These are phyloP conservation scores for Voacanga thouarsii DNA, from an alignment of 257 asterid genomes.

Conservation along the genomic window DNA sequence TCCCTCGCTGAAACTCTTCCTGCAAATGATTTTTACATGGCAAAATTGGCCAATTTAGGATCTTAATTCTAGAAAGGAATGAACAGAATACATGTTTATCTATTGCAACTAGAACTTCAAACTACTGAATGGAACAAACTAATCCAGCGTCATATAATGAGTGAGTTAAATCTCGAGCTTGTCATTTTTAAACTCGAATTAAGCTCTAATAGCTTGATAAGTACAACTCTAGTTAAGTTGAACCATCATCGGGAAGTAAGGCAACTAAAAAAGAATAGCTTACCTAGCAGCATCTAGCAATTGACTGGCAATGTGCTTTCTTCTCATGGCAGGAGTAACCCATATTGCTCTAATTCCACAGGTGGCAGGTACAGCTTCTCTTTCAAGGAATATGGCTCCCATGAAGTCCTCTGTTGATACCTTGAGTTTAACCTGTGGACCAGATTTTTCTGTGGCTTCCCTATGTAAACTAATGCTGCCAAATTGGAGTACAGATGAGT, in stretches of 20 bases:
- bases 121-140: too few relatives aligned
- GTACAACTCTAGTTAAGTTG: too few relatives aligned
- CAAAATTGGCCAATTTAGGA: background rate
- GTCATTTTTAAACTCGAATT: too few relatives aligned
- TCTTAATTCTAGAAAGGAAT: background rate
- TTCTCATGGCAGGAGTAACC: slow-evolving; percentile 20
- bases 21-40: slow-evolving; percentile 1
- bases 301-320: slow-evolving; percentile 14
- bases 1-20: slow-evolving; percentile 16
- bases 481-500: slow-evolving; percentile 10
- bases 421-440: background rate
- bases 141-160: too few relatives aligned
- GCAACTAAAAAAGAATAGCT: background rate
- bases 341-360: slow-evolving; percentile 24
- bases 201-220: too few relatives aligned
- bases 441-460: background rate
- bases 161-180: too few relatives aligned
- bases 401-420: slow-evolving; percentile 3
- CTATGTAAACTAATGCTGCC: slow-evolving; percentile 10
- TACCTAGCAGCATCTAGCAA: slow-evolving; percentile 19
- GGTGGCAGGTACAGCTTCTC: slow-evolving; percentile 2
- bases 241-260: background rate
- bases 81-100: background rate
- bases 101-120: background rate
- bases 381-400: slow-evolving; percentile 11